phyloP scores from a whole-genome alignment of 2,329 filamentous ascomycete genomes.

The Pestalotiopsis sp. region DNA sequence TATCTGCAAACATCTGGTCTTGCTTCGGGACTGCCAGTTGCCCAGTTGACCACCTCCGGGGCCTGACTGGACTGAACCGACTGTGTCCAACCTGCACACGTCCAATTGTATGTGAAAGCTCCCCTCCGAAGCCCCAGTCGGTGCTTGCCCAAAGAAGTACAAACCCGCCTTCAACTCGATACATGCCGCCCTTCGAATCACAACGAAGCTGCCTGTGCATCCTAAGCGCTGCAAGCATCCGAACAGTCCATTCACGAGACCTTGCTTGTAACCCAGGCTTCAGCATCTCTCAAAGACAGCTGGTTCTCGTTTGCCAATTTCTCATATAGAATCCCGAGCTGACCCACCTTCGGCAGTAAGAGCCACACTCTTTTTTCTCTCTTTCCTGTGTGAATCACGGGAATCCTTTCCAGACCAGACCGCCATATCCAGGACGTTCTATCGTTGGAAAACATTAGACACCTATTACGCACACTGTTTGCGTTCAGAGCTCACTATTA shows the following conservation, averaged over 20 bases:
- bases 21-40: slow-evolving; percentile 22
- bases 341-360: slow-evolving; percentile 7
- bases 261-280: slow-evolving; percentile 15
- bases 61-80: slow-evolving; percentile 15
- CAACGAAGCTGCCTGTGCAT: slow-evolving; percentile 23
- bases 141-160: slow-evolving; percentile 28
- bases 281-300: not conserved
- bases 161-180: slow-evolving; percentile 24
- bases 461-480: not conserved
- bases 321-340: slow-evolving; percentile 13
- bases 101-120: slow-evolving; percentile 24
- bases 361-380: slow-evolving; percentile 10
- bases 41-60: slow-evolving; percentile 18
- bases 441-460: slow-evolving; percentile 1
- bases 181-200: slow-evolving; percentile 26
- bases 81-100: slow-evolving; percentile 23
- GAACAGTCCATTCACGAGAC: slow-evolving; percentile 25
- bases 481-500: not conserved
- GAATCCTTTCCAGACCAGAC: not conserved
- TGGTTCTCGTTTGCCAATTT: slow-evolving; percentile 12
- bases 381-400: not conserved
- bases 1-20: slow-evolving; percentile 33
- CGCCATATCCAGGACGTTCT: slow-evolving; percentile 3
- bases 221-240: slow-evolving; percentile 25
- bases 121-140: slow-evolving; percentile 18